Evolutionary conservation across 1,284 basidiomycete genomes (phyloP), one percentile per base, ranked within the genome.

Genomic region (Termitomyces sp.): DNA sequence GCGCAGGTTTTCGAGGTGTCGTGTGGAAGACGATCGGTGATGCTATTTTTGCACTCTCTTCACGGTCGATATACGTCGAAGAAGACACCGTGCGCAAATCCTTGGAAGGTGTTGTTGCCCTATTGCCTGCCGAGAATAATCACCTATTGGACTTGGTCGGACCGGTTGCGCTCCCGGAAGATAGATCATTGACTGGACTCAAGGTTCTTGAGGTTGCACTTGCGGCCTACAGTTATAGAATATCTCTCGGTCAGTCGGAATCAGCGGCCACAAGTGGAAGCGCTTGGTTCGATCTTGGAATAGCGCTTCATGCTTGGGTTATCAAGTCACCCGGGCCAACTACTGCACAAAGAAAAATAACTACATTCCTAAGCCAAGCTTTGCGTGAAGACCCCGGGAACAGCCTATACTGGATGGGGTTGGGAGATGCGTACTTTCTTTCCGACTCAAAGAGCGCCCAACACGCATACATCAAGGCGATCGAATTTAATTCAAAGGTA

Each of bases 11-110:
- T 68, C 80, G 87, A 33, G 74, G 79, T 3, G 76, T 92, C 19
- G 84, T 80, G 0, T 98, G 96, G 95, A 99, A 98, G 69, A 74
- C 85, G 3, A 76, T 87, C 9, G 89, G 82, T 0, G 96, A 99
- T 67, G 84, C 88, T 0, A 70, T 91, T 2, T 85, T 84, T 60
- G 74, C 80, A 46, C 70, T 95, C 0, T 86, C 87, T 1, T 65
- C 65, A 16, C 68, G 71, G 33, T 65, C 73, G 0, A 64, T 67
- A 8, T 81, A 78, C 57, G 61, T 67, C 5, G 71, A 83, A 40
- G 72, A 74, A 55, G 62, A 60, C 0, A 54, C 58, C 7, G 67
- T 83, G 7, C 65, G 66, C 24, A 58, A 65, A n/a, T 57, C 68
- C 1, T 62, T 86, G 37, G 43, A 57, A 3, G 63, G 62, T 24